phyloP scores from a whole-genome alignment of 345 rosid species.

The Brassica nigra region DNA sequence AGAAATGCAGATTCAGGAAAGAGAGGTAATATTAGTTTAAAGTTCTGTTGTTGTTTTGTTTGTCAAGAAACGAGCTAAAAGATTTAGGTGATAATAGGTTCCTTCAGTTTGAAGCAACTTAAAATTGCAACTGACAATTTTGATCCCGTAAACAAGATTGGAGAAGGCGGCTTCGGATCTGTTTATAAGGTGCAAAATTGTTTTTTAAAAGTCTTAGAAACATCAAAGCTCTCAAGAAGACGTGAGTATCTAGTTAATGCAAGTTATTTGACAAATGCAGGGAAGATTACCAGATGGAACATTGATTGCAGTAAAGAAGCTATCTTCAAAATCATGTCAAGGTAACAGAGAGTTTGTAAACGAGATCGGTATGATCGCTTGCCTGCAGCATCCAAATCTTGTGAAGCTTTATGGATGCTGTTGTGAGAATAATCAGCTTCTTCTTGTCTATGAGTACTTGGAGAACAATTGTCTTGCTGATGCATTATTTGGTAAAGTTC shows the following conservation, averaged over 20 bases:
- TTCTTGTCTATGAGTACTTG: constrained; percentile 51
- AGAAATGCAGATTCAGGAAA: not conserved
- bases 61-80: not conserved
- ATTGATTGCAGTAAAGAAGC: constrained; percentile 43
- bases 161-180: constrained; percentile 47
- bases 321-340: constrained; percentile 50
- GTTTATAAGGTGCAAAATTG: constrained; percentile 39
- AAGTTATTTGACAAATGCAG: constrained; percentile 20
- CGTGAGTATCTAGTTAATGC: not conserved
- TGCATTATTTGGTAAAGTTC: constrained; percentile 41
- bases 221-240: not conserved
- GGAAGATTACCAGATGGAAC: constrained; percentile 39
- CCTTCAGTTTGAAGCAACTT: constrained; percentile 41
- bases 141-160: constrained; percentile 40
- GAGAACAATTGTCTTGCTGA: constrained; percentile 51
- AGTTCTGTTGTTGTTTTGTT: not conserved
- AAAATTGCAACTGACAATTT: constrained; percentile 43
- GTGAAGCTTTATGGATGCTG: constrained; percentile 54
- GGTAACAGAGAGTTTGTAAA: constrained; percentile 53
- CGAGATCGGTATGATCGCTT: constrained; percentile 49
- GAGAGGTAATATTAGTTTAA: constrained; percentile 13
- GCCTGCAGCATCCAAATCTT: constrained; percentile 48
- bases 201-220: not conserved
- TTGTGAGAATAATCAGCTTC: constrained; percentile 42
- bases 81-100: constrained; percentile 23